Evolutionary conservation across 306 rosid genomes (phyloP).

Genomic region (Prunus campanulata): DNA sequence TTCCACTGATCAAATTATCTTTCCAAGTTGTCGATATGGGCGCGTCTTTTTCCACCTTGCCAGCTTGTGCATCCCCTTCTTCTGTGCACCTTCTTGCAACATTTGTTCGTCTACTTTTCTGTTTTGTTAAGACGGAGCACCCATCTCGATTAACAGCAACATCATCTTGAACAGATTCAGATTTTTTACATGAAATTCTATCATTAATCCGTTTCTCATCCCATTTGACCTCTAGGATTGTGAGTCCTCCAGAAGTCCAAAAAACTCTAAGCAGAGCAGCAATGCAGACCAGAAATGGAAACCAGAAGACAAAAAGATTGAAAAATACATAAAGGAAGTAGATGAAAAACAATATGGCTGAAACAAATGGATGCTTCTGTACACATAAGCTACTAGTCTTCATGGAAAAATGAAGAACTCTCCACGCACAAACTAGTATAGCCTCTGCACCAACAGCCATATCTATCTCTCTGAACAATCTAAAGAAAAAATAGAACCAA

Average conservation of each 20-base stretch:
- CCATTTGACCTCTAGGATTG: slow-evolving; percentile 26
- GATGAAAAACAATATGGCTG: slow-evolving; percentile 27
- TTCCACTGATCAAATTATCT: slow-evolving; percentile 15
- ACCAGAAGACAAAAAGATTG: slow-evolving; percentile 46
- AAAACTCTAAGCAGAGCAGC: slow-evolving; percentile 53
- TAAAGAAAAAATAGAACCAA: background rate
- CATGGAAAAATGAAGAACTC: slow-evolving; percentile 28
- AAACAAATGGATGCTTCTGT: slow-evolving; percentile 45
- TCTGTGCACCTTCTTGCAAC: slow-evolving; percentile 31
- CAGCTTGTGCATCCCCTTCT: slow-evolving; percentile 35
- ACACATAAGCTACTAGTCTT: slow-evolving; percentile 36
- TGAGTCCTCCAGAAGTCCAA: slow-evolving; percentile 69
- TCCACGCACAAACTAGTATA: slow-evolving; percentile 36
- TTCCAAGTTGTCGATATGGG: slow-evolving; percentile 13
- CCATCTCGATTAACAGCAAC: slow-evolving; percentile 25
- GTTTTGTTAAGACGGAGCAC: slow-evolving; percentile 29
- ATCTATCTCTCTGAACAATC: slow-evolving; percentile 6
- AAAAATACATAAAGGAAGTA: slow-evolving; percentile 40
- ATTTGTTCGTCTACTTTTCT: slow-evolving; percentile 49
- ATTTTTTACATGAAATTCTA: background rate
- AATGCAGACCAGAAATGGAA: slow-evolving; percentile 58
- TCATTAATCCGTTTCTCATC: slow-evolving; percentile 16
- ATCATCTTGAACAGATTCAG: slow-evolving; percentile 9
- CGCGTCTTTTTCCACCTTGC: slow-evolving; percentile 24
- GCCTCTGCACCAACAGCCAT: slow-evolving; percentile 64